phyloP scores from a whole-genome alignment of 2,329 filamentous ascomycete genomes.

The Fusarium piperis region DNA sequence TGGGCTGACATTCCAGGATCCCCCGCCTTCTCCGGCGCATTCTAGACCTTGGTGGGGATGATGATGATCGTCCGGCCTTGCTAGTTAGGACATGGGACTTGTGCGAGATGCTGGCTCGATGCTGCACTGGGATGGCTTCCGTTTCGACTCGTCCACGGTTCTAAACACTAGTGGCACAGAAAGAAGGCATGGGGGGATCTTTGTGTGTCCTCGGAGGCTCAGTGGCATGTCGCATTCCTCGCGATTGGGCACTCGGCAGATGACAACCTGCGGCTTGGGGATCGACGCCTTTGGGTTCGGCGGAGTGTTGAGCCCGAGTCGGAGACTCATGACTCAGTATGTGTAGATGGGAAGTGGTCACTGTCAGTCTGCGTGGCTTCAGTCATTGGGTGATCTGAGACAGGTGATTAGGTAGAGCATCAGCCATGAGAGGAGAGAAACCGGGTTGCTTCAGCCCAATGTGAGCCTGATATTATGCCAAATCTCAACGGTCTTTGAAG shows the following conservation, averaged over 20 bases:
- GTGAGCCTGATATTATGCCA: neutral
- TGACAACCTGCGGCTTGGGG: neutral
- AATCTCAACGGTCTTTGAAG: neutral
- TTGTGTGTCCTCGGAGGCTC: neutral
- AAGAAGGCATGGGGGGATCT: neutral
- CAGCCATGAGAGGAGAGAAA: neutral
- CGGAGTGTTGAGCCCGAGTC: neutral
- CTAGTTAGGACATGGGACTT: neutral
- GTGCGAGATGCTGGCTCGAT: neutral
- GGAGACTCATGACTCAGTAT: neutral
- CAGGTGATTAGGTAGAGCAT: neutral
- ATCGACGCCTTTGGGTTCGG: neutral
- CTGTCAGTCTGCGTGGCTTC: neutral
- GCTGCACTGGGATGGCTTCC: neutral
- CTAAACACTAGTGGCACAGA: neutral
- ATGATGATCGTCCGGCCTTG: neutral
- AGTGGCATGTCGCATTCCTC: neutral
- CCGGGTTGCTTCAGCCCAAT: neutral
- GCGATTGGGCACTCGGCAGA: neutral
- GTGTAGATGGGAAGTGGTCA: neutral
- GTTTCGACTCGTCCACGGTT: neutral
- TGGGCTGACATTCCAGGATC: neutral
- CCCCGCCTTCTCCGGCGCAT: neutral
- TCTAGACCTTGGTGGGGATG: neutral
- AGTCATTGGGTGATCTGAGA: neutral